phyloP scores from a whole-genome alignment of 768 basidiomycete species.

The Tricholoma saponaceum region DNA sequence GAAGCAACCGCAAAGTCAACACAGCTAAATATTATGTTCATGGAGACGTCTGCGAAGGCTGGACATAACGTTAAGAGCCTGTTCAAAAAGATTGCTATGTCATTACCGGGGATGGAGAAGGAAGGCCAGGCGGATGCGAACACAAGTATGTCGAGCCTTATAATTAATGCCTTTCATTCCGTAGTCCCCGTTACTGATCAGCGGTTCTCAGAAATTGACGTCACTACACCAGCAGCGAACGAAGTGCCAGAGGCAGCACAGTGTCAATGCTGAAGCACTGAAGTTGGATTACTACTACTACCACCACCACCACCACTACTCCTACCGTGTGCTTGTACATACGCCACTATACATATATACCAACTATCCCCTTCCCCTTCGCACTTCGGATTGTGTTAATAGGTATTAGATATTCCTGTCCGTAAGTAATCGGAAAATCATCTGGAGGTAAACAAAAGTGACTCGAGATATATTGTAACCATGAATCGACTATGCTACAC shows the following conservation, averaged over 20 bases:
- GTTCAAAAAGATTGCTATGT: constrained; percentile 99
- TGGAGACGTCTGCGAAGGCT: constrained; percentile 99
- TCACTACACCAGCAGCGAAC: constrained; percentile 63
- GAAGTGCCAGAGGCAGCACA: constrained; percentile 84
- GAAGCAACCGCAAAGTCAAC: constrained; percentile 91
- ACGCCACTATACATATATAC: constrained; percentile 14
- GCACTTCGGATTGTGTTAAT: constrained; percentile 14
- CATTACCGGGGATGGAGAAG: constrained; percentile 93
- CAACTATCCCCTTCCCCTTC: constrained; percentile 4
- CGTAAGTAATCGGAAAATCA: background rate
- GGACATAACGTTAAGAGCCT: constrained; percentile 98
- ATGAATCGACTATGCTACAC: background rate
- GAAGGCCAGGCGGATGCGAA: constrained; percentile 59
- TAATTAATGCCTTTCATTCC: background rate
- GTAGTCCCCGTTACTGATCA: constrained; percentile 3
- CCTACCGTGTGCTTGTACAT: constrained; percentile 7
- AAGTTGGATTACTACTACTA: no score
- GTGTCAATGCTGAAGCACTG: constrained; percentile 81
- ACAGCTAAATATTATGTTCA: constrained; percentile 93
- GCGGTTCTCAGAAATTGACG: constrained; percentile 75
- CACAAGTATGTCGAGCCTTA: constrained; percentile 36
- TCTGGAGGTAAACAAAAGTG: background rate
- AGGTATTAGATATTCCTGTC: constrained; percentile 13
- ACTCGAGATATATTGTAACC: background rate
- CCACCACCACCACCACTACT: no score